A percentile compares a stretch with the other conserved stretches of the same genome.
Evolutionary conservation across 208 protist species (phyloP).

Genomic region (Kentomonas sorsogonicus): DNA sequence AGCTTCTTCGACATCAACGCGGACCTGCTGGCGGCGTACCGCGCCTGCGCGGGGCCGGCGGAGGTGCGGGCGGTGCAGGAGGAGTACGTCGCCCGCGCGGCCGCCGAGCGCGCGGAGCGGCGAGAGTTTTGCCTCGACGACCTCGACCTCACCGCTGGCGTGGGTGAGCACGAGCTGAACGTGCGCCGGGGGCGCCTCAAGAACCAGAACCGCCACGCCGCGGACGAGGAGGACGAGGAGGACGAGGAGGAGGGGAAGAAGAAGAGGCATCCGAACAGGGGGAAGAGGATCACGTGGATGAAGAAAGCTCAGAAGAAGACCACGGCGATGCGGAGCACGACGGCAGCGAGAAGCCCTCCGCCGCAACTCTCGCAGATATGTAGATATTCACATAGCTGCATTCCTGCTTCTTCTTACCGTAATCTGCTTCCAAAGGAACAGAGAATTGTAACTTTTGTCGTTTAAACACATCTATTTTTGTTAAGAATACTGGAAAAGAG

Average conservation of each 20-base stretch:
- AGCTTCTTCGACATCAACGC: conserved; percentile 95
- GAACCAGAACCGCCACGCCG: conserved; percentile 23
- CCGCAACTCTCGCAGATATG: too few species aligned
- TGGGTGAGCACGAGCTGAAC: conserved; percentile 48
- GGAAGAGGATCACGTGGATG: conserved; percentile 11
- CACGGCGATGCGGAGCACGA: too few species aligned
- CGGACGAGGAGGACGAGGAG: conserved; percentile 15
- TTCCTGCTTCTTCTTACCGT: too few species aligned
- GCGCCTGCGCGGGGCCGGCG: conserved; percentile 39
- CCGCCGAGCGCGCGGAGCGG: conserved; percentile 30
- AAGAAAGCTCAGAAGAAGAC: conserved; percentile 8
- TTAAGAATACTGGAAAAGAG: too few species aligned
- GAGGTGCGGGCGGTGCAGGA: conserved; percentile 73
- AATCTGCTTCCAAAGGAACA: too few species aligned
- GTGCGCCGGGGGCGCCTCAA: conserved; percentile 41
- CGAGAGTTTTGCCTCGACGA: conserved; percentile 48
- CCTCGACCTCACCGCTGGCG: conserved; percentile 43
- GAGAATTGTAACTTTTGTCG: too few species aligned
- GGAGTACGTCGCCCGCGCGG: conserved; percentile 34
- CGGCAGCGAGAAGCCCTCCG: too few species aligned
- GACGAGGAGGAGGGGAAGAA: conserved; percentile 13
- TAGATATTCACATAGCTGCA: too few species aligned
- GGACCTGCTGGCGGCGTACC: conserved; percentile 90
- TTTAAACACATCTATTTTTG: too few species aligned
- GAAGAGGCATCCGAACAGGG: conserved; percentile 10